These are phyloP conservation scores for Clarireedia monteithiana DNA, from an alignment of 2,329 filamentous ascomycete genomes.

Conservation along the genomic window DNA sequence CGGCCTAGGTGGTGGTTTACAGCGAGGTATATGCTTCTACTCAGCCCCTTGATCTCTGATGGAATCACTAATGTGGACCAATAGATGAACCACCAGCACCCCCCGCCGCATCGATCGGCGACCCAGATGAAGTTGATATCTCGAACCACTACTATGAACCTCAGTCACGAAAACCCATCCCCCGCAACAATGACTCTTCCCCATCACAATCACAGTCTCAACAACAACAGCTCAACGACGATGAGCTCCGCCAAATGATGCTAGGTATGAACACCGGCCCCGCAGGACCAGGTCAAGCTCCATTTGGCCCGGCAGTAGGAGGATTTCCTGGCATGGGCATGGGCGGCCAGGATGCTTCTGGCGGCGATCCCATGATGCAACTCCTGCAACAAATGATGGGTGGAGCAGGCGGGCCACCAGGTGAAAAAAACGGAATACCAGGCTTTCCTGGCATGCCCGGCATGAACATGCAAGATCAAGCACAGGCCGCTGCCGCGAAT, in stretches of 20 bases:
- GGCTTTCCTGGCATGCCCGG: slow-evolving; percentile 31
- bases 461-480: slow-evolving; percentile 6
- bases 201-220: not conserved
- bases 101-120: not conserved
- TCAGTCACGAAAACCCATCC: slow-evolving; percentile 34
- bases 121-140: slow-evolving; percentile 69
- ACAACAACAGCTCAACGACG: slow-evolving; percentile 39
- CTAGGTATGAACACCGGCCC: slow-evolving; percentile 42
- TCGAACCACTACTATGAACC: slow-evolving; percentile 62
- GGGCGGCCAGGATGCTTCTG: slow-evolving; percentile 15
- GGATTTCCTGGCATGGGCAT: slow-evolving; percentile 24
- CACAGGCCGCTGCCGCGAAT: slow-evolving; percentile 31
- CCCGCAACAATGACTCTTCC: slow-evolving; percentile 17
- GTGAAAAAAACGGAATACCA: slow-evolving; percentile 26
- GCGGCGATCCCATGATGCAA: slow-evolving; percentile 61
- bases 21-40: slow-evolving; percentile 32
- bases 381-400: slow-evolving; percentile 70
- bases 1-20: slow-evolving; percentile 54
- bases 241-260: slow-evolving; percentile 59
- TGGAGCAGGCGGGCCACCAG: slow-evolving; percentile 34
- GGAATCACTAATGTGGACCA: slow-evolving; percentile 2
- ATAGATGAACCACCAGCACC: slow-evolving; percentile 31
- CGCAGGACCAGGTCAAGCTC: slow-evolving; percentile 22
- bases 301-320: slow-evolving; percentile 21
- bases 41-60: not conserved